These are phyloP conservation scores for Coemansia javaensis DNA, from an alignment of 192 early-diverging fungal species.

Conservation along the genomic window DNA sequence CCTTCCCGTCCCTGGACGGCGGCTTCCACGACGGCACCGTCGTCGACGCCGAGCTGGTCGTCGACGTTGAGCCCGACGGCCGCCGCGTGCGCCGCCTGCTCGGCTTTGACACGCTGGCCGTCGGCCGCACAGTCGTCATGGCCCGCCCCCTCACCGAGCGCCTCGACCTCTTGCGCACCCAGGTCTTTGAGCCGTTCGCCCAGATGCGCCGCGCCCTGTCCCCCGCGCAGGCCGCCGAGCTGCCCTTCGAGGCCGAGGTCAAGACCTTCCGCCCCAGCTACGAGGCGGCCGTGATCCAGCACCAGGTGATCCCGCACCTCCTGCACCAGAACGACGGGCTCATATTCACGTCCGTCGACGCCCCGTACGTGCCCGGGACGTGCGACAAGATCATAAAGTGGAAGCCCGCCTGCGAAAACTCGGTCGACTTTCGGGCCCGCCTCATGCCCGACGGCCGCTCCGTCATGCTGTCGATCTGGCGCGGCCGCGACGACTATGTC, in stretches of 20 bases:
- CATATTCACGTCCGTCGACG: constrained; percentile 64
- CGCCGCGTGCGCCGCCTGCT: constrained; percentile 44
- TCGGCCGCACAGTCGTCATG: constrained; percentile 55
- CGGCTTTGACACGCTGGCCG: constrained; percentile 70
- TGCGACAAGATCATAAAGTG: constrained; percentile 70
- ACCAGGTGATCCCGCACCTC: constrained; percentile 55
- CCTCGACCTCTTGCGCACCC: constrained; percentile 62
- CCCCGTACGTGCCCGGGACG: constrained; percentile 65
- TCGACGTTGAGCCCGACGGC: constrained; percentile 64
- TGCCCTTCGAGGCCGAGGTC: constrained; percentile 46
- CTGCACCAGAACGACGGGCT: constrained; percentile 70
- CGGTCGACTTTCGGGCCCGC: constrained; percentile 66
- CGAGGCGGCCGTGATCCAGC: constrained; percentile 54
- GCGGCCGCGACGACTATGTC: constrained; percentile 29
- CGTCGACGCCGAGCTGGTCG: constrained; percentile 88
- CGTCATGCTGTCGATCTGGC: constrained; percentile 54
- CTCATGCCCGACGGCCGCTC: constrained; percentile 20
- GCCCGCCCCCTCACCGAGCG: constrained; percentile 57
- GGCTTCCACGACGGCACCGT: constrained; percentile 68
- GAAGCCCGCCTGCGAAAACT: constrained; percentile 80
- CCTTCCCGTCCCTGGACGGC: constrained; percentile 57
- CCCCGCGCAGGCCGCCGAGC: neutral
- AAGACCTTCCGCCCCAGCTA: constrained; percentile 70
- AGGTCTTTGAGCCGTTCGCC: constrained; percentile 60
- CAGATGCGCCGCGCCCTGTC: constrained; percentile 2